phyloP scores from a whole-genome alignment of 768 basidiomycete species.

The Scleroderma bovista region DNA sequence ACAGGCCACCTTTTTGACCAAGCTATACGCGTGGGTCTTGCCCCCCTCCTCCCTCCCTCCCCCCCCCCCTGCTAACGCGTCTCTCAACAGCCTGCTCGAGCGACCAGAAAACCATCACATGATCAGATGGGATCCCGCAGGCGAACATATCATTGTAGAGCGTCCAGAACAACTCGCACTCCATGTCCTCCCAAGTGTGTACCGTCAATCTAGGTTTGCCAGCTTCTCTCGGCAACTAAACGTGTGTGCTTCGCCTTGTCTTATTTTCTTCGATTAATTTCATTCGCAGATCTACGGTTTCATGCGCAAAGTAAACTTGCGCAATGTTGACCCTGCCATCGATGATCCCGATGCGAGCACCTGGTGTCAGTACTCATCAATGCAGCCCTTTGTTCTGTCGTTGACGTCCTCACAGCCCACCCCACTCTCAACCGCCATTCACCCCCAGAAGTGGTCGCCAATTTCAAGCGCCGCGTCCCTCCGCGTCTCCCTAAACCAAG shows the following conservation, averaged over 20 bases:
- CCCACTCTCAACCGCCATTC: constrained; percentile 90
- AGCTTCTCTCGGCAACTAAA: constrained; percentile 98
- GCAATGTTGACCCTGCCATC: constrained; percentile 91
- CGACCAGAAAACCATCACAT: constrained; percentile 92
- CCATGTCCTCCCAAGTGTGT: constrained; percentile 89
- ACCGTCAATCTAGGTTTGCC: constrained; percentile 94
- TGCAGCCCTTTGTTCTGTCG: constrained; percentile 13
- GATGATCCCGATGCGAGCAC: constrained; percentile 95
- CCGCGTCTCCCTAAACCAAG: constrained; percentile 86
- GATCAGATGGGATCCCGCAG: constrained; percentile 93
- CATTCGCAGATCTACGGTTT: constrained; percentile 86
- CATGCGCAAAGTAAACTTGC: constrained; percentile 96
- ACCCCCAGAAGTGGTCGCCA: constrained; percentile 82
- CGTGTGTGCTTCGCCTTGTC: constrained; percentile 48
- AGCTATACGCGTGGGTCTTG: constrained; percentile 84
- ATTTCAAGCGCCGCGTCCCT: constrained; percentile 93
- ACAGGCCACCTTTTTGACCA: constrained; percentile 94
- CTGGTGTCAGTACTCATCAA: constrained; percentile 69
- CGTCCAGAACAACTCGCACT: constrained; percentile 89
- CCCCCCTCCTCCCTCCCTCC: constrained; percentile 1
- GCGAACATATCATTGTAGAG: constrained; percentile 94
- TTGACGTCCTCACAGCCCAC: constrained; percentile 54
- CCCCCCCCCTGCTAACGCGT: constrained; percentile 15
- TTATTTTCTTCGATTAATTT: constrained; percentile 19
- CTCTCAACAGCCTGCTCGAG: constrained; percentile 63